Evolutionary conservation across 768 basidiomycete species (phyloP).

Genomic region (Mycena galopus): DNA sequence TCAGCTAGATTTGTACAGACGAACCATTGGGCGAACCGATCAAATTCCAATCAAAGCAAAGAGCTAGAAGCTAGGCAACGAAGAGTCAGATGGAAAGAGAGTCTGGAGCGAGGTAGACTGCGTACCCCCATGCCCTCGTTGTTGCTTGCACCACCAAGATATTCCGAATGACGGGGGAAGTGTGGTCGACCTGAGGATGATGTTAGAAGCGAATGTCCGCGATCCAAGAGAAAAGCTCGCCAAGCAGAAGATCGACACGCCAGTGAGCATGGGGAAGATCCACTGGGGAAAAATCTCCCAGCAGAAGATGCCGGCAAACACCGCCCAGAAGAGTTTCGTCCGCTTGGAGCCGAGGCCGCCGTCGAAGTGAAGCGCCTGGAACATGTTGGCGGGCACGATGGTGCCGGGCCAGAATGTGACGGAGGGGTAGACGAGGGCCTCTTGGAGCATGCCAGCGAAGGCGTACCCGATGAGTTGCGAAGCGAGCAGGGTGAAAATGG

Average conservation of each 20-base stretch:
- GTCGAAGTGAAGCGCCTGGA: conserved; percentile 51
- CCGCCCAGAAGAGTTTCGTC: conserved; percentile 55
- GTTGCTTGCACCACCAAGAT: conserved; percentile 53
- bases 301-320: conserved; percentile 48
- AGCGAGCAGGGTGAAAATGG: conserved; percentile 45
- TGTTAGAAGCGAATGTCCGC: conserved; percentile 7
- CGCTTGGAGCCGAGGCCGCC: conserved; percentile 52
- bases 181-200: conserved; percentile 27
- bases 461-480: conserved; percentile 48
- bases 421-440: conserved; percentile 42
- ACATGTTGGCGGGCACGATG: conserved; percentile 42
- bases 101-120: neutral
- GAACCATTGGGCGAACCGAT: conserved; percentile 35
- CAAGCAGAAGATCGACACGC: conserved; percentile 50
- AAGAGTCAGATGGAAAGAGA: conserved; percentile 17
- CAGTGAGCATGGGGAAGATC: conserved; percentile 48
- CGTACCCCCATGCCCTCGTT: conserved; percentile 50
- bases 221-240: conserved; percentile 28
- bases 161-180: conserved; percentile 47
- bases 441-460: conserved; percentile 44
- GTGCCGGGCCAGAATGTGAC: conserved; percentile 36
- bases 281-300: conserved; percentile 55
- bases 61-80: conserved; percentile 40
- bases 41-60: conserved; percentile 47
- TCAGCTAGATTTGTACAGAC: conserved; percentile 24